Evolutionary conservation across 768 basidiomycete species (phyloP), one percentile per base, ranked within the genome.

Genomic region (Boletus rubescentipes): DNA sequence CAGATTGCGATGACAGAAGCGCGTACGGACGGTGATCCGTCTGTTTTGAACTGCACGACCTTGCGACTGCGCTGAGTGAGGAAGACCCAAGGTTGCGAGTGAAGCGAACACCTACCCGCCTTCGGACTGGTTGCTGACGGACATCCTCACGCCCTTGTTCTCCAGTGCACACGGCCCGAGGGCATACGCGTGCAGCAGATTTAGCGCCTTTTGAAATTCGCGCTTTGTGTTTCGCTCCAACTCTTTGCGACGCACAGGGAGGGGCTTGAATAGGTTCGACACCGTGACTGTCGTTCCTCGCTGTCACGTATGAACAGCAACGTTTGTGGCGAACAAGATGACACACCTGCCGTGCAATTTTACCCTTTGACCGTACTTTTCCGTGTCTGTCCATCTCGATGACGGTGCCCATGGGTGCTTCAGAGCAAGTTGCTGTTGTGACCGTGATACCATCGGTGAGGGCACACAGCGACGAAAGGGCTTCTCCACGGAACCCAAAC

Each of bases 401-500:
- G 20, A 81, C 72, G 5, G 85, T 83, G 2, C 93, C 97, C 75
- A 89, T 83, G 0, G 94, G 93, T 1, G 87, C 80, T 3, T 84
- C 84, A 9, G 75, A 69, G 18, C 77, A 75, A 0, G 91, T 93
- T 4, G 90, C 79, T 0, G 96, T 98, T 1, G 79, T 79, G 44
- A 98, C 77, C 0, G 74, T 76, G 11, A 98, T 80, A 4, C 75
- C 71, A 49, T 89, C 86, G 46, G 85, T 81, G 1, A 97, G 72
- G 1, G 91, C 91, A 65, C 95, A 99, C 0, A 99, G 78, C 3
- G 96, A 94, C 8, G 93, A 93, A 0, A 99, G 76, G 0, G 97
- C 97, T 72, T 99, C 97, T 15, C 97, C 97, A 35, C 97, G 82
- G 66, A 98, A 99, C 0, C 96, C 96, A 68, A 98, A 97, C 0